Base-by-base conservation (phyloP, 345 rosid species). In the Iberis pinnata region DNA sequence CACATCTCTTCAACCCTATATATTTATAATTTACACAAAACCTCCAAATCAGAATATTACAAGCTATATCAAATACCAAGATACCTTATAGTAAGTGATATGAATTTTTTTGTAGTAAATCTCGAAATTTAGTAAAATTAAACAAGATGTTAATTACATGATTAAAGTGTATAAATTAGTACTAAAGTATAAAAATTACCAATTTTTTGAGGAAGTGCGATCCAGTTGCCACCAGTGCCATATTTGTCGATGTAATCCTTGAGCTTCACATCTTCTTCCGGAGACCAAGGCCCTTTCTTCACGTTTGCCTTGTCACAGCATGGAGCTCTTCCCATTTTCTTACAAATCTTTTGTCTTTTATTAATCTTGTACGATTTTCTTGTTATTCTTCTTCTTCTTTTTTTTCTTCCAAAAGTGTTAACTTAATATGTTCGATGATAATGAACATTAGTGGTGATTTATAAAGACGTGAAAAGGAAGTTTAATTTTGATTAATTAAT, bases 141-240 rank as follows among this genome's bases (percentile, higher is more conserved):
- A 27, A 27, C 7, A 27, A 35, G 32, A 52, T 1, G 11, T 4
- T 50, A 13, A 11, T 27, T 27, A 27, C 25, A 22, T 2, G 6
- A 22, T 18, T 9, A 18, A 5, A 10, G 43, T 22, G 15, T 66
- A 11, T 4, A 43, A 15, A 27, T 11, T 24, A 56, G 25, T 22
- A 3, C 3, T 22, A 11, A 19, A 27, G n/a, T 12, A 31, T 12
- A 5, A 22, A 2, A 19, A 26, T 25, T 84, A 90, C 98, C 98
- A 62, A 86, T 78, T 68, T 90, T 90, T 59, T 90, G 96, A 60
- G 98, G 96, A 53, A 90, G 95, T 19, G 98, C 96, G 67, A 90
- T 90, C 98, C 98, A 89, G 55, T 89, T 89, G 65, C 86, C 86
- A 31, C 97, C 97, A 32, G 96, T 89, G 9, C 97, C 97, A 61